Conservation (phyloP, 768 basidiomycete species). For the Xerocomellus chrysenteron region DNA sequence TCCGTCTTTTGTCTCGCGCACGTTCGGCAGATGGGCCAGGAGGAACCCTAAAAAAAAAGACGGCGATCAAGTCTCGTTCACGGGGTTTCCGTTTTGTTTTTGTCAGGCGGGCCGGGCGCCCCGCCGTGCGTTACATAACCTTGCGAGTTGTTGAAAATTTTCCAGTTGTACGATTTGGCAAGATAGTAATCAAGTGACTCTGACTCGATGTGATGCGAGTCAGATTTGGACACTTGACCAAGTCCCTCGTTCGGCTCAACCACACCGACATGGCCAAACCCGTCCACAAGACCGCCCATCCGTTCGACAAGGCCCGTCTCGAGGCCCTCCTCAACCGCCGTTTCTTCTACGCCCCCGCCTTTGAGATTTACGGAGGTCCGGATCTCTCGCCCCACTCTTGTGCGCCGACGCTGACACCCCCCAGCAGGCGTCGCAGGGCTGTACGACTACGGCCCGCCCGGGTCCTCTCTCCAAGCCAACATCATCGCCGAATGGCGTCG, state of each 20-base stretch:
- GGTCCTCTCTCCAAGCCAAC: slow-evolving; percentile 94
- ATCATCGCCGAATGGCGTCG: slow-evolving; percentile 95
- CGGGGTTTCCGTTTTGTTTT: no score
- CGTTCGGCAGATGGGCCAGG: no score
- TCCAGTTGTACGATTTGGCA: not conserved
- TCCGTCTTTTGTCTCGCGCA: no score
- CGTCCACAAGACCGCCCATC: slow-evolving; percentile 78
- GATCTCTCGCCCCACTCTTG: not conserved
- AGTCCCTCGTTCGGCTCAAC: slow-evolving; percentile 3
- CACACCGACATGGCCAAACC: slow-evolving; percentile 30
- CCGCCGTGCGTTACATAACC: not conserved
- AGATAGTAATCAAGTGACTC: not conserved
- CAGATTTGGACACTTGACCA: slow-evolving; percentile 22
- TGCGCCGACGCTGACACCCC: not conserved
- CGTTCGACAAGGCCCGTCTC: slow-evolving; percentile 83
- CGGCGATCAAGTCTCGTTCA: no score
- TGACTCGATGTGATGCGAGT: slow-evolving; percentile 22
- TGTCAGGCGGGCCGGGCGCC: no score
- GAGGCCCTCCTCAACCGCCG: slow-evolving; percentile 85
- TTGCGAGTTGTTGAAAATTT: not conserved
- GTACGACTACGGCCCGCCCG: slow-evolving; percentile 97
- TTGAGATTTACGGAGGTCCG: slow-evolving; percentile 98
- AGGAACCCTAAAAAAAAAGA: no score
- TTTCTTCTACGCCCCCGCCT: slow-evolving; percentile 98
- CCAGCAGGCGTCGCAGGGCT: slow-evolving; percentile 82